Evolutionary conservation across 257 asterid genomes (phyloP).

Genomic region (Asclepias syriaca): DNA sequence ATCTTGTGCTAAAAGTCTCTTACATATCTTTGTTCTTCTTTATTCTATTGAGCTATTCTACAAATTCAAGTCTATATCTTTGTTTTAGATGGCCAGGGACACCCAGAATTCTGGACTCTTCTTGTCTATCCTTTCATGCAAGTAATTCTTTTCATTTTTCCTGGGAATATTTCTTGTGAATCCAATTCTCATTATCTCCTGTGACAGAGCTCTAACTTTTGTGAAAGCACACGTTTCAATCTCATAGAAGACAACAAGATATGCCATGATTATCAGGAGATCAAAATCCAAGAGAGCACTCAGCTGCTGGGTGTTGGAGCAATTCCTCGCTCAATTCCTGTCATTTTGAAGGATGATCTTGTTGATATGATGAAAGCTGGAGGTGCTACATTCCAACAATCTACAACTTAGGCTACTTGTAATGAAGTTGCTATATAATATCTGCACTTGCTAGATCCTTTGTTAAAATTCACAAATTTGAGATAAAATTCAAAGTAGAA

Average conservation of each 20-base stretch:
- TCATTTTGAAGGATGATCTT: slow-evolving; percentile 89
- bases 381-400: slow-evolving; percentile 40
- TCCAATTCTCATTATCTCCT: slow-evolving; percentile 4
- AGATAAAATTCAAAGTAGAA: neutral
- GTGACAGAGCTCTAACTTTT: slow-evolving; percentile 26
- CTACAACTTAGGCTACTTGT: neutral
- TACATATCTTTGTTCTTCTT: neutral
- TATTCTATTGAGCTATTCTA: neutral
- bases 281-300: slow-evolving; percentile 92
- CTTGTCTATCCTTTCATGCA: slow-evolving; percentile 11
- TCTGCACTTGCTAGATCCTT: neutral
- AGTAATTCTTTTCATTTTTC: neutral
- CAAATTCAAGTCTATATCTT: neutral
- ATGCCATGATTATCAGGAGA: slow-evolving; percentile 97
- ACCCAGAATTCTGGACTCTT: neutral
- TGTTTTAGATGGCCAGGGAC: neutral
- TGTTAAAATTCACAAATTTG: neutral
- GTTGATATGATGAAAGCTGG: slow-evolving; percentile 98
- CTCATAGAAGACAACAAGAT: slow-evolving; percentile 66
- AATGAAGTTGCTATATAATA: neutral
- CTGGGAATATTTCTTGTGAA: neutral
- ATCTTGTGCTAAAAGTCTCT: neutral
- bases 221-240: slow-evolving; percentile 89
- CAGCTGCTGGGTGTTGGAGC: slow-evolving; percentile 97
- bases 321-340: slow-evolving; percentile 93